Evolutionary conservation across 2,329 filamentous ascomycete genomes (phyloP).

Genomic region (Sclerotinia subarctica): DNA sequence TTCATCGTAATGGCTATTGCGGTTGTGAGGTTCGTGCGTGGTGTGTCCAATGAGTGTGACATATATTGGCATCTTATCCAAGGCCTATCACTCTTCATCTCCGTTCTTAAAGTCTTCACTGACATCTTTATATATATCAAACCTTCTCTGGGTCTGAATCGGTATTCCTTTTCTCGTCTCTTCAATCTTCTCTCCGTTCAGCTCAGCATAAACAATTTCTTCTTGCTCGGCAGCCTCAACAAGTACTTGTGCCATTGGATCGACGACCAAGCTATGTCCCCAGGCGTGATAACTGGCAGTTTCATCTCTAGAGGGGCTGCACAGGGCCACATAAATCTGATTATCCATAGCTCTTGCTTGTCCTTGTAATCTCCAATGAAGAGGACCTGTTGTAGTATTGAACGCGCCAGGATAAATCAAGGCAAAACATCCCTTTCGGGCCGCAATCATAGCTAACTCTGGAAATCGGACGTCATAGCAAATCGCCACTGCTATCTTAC

Average conservation of each 20-base stretch:
- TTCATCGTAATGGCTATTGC: background rate
- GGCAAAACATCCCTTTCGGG: conserved; percentile 79
- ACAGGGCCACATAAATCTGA: conserved; percentile 89
- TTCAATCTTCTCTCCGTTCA: conserved; percentile 66
- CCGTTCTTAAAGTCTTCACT: conserved; percentile 47
- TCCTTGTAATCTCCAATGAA: conserved; percentile 87
- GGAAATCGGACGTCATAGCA: conserved; percentile 99
- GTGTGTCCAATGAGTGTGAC: background rate
- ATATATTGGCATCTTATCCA: background rate
- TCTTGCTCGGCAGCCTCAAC: conserved; percentile 75
- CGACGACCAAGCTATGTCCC: conserved; percentile 85
- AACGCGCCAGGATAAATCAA: conserved; percentile 96
- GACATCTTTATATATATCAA: conserved; percentile 94
- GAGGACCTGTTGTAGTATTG: conserved; percentile 84
- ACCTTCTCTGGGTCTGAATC: conserved; percentile 77
- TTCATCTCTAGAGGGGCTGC: conserved; percentile 82
- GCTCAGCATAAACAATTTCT: conserved; percentile 68
- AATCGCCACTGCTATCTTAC: conserved; percentile 82
- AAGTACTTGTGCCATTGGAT: conserved; percentile 83
- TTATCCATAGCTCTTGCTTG: conserved; percentile 87
- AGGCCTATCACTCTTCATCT: background rate
- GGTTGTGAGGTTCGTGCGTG: background rate
- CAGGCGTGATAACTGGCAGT: conserved; percentile 79
- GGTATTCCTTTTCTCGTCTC: conserved; percentile 81
- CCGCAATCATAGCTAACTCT: conserved; percentile 85